These are phyloP conservation scores for Nitzschia sp. DNA, from an alignment of 108 stramenopile genomes.

Conservation along the genomic window DNA sequence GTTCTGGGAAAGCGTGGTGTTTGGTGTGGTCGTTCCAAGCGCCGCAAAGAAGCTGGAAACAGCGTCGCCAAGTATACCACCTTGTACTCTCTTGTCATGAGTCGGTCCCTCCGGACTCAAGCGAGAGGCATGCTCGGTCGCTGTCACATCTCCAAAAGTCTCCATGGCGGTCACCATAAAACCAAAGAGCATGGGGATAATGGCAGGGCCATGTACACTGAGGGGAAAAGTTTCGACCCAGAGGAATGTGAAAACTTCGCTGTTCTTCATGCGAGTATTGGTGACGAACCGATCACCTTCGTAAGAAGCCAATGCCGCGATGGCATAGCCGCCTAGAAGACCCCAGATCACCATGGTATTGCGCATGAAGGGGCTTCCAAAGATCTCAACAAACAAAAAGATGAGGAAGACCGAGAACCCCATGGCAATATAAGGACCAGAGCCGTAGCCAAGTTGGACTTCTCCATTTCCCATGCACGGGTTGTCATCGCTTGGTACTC, in stretches of 20 bases:
- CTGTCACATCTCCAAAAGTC: slow-evolving; percentile 55
- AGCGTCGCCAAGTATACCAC: slow-evolving; percentile 50
- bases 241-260: slow-evolving; percentile 41
- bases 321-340: slow-evolving; percentile 34
- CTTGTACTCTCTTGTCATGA: slow-evolving; percentile 36
- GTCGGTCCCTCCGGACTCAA: slow-evolving; percentile 28
- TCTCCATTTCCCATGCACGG: slow-evolving; percentile 25
- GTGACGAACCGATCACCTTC: slow-evolving; percentile 28
- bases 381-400: slow-evolving; percentile 33
- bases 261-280: slow-evolving; percentile 29
- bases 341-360: slow-evolving; percentile 34
- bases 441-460: slow-evolving; percentile 21
- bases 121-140: slow-evolving; percentile 36
- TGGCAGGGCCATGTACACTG: slow-evolving; percentile 38
- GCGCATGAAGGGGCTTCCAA: slow-evolving; percentile 34
- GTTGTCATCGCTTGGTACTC: neutral
- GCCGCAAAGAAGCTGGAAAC: slow-evolving; percentile 44
- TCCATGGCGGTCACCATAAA: slow-evolving; percentile 52
- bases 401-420: slow-evolving; percentile 46
- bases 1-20: slow-evolving; percentile 60
- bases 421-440: slow-evolving; percentile 29
- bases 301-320: slow-evolving; percentile 24
- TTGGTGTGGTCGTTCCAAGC: slow-evolving; percentile 45
- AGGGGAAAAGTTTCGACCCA: slow-evolving; percentile 56
- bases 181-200: slow-evolving; percentile 46